Evolutionary conservation across 2,329 filamentous ascomycete species (phyloP), one percentile per base, ranked within the genome.

Genomic region (Alternaria rosae): DNA sequence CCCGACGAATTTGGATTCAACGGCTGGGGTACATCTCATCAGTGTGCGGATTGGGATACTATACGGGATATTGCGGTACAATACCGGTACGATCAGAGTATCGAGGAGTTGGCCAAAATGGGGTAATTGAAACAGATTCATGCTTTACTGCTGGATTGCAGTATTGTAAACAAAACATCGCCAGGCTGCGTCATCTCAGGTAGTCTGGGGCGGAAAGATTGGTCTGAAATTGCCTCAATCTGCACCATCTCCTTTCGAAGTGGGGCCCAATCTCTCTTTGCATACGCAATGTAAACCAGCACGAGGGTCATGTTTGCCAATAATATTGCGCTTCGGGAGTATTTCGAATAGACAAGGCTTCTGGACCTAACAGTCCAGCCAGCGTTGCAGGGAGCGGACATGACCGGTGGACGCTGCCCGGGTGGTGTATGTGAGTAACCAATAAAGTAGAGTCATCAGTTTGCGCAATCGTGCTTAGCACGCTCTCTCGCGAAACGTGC

Each of bases 341-440:
- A 44, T 28, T 44, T 23, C 23, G 45, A 48, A 10, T 45, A 25
- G 23, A 52, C 38, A 25, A 57, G 43, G 51, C 42, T 54, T 52
- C 15, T n/a, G 28, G 45, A 42, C 44, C 32, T n/a, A n/a, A n/a
- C n/a, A n/a, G 17, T 15, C 12, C 32, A 41, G 32, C 43, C 28
- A 10, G 25, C 44, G 17, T 57, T 44, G 28, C 55, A 61, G 47
- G 54, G 59, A 45, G 42, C 54, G 59, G 59, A 61, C 32, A 58
- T 58, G 47, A 61, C 51, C n/a, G 48, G 54, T 48, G 48, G 42
- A 47, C 13, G 11, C 43, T 17, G 35, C 35, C 35, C 35, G 17
- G 35, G 15, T 38, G n/a, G n/a, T 23, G 15, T 42, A 43, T 17
- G 20, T 15, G 10, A 41, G 51, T 26, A 30, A 38, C 53, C 53